Percentiles rank a stretch among this genome's conserved stretches.
Evolutionary conservation across 2,329 filamentous ascomycete genomes (phyloP).

Genomic region (Alternaria rosae): DNA sequence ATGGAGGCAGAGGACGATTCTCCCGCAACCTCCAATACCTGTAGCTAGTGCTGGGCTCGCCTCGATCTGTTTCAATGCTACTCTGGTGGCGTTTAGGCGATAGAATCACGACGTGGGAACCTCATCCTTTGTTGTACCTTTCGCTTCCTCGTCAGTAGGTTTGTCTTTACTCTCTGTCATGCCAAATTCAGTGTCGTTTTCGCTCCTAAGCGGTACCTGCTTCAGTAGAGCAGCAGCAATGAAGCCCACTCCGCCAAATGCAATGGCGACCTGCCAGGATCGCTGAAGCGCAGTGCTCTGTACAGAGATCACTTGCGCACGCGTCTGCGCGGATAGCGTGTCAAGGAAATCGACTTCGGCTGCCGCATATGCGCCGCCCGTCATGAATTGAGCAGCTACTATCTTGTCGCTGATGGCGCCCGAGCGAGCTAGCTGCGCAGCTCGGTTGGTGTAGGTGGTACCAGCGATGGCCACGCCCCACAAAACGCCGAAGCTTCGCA

Average conservation of each 20-base stretch:
- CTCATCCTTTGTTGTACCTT: not conserved
- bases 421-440: not conserved
- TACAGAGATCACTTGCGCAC: not conserved
- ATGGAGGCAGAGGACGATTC: too few relatives aligned
- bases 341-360: not conserved
- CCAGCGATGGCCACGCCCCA: constrained; percentile 29
- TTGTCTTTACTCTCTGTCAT: not conserved
- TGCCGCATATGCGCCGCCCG: not conserved
- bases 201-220: not conserved
- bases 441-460: constrained; percentile 20
- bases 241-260: not conserved
- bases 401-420: not conserved
- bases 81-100: too few relatives aligned
- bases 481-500: constrained; percentile 26
- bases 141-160: not conserved
- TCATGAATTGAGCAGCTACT: not conserved
- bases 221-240: not conserved
- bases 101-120: not conserved
- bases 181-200: not conserved
- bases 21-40: too few relatives aligned
- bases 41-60: too few relatives aligned
- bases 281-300: not conserved
- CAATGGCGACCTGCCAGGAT: not conserved
- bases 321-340: not conserved
- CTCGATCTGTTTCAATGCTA: too few relatives aligned